phyloP scores from a whole-genome alignment of 306 rosid species.

The Malus orientalis region DNA sequence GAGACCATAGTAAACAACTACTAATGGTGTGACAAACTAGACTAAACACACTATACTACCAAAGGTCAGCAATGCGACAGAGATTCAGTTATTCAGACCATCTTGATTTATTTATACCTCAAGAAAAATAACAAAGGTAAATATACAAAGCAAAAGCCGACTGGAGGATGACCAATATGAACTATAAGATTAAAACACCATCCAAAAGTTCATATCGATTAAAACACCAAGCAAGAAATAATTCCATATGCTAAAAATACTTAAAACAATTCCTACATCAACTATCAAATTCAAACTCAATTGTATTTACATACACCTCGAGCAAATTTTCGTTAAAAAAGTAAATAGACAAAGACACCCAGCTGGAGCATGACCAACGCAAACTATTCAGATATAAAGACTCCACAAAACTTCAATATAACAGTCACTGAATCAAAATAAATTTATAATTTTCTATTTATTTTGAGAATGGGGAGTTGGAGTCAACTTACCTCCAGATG shows the following conservation, averaged over 20 bases:
- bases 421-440: background rate
- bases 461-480: background rate
- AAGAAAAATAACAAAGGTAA: background rate
- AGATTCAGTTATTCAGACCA: too few relatives aligned
- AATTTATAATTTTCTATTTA: background rate
- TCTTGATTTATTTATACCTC: background rate
- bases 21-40: background rate
- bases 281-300: background rate
- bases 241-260: background rate
- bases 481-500: conserved; percentile 50
- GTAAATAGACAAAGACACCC: background rate
- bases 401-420: background rate
- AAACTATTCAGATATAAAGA: background rate
- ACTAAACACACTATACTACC: background rate
- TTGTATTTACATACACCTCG: background rate
- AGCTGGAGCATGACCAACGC: background rate
- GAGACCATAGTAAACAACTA: background rate
- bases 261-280: background rate
- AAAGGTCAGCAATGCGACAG: background rate
- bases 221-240: background rate
- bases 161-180: background rate
- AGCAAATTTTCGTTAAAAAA: background rate
- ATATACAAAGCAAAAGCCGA: background rate
- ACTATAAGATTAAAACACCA: background rate
- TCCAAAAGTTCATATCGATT: too few relatives aligned